A percentile compares a stretch with the other conserved stretches of the same genome.
These are phyloP conservation scores for Endothia cerciana DNA, from an alignment of 2,329 filamentous ascomycete species.

Conservation along the genomic window DNA sequence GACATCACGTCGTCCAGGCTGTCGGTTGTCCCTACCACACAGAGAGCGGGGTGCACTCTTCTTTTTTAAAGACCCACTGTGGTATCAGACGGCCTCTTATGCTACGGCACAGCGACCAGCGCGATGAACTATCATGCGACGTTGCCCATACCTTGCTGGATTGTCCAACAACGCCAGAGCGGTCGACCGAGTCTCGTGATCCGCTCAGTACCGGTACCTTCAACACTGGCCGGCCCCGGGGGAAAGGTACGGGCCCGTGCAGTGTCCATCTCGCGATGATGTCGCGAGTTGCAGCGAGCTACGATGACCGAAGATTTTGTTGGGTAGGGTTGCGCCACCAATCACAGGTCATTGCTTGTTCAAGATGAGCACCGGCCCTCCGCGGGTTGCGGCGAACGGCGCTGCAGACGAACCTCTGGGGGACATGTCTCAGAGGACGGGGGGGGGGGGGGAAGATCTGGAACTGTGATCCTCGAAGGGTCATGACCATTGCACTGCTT, in stretches of 20 bases:
- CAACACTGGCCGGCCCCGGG: too few species aligned
- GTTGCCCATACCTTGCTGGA: background rate
- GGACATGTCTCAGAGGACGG: background rate
- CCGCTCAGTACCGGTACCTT: too few species aligned
- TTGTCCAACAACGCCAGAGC: background rate
- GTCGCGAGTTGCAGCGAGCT: background rate
- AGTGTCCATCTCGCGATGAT: background rate
- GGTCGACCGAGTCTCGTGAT: background rate
- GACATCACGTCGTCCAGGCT: too few species aligned
- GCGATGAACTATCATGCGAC: background rate
- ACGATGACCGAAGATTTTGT: background rate
- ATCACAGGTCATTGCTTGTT: conserved; percentile 1
- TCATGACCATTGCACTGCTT: background rate
- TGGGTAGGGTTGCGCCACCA: background rate
- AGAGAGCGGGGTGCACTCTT: background rate
- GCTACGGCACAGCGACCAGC: background rate
- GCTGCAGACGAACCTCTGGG: too few species aligned
- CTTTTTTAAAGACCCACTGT: background rate
- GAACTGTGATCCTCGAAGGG: background rate
- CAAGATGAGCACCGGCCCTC: background rate
- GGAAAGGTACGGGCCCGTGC: background rate
- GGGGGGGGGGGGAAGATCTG: background rate
- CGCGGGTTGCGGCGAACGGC: background rate
- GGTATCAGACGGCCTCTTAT: background rate
- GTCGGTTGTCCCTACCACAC: too few species aligned